Base-by-base conservation (phyloP, 2,329 filamentous ascomycete species). In the Nothopassalora personata region DNA sequence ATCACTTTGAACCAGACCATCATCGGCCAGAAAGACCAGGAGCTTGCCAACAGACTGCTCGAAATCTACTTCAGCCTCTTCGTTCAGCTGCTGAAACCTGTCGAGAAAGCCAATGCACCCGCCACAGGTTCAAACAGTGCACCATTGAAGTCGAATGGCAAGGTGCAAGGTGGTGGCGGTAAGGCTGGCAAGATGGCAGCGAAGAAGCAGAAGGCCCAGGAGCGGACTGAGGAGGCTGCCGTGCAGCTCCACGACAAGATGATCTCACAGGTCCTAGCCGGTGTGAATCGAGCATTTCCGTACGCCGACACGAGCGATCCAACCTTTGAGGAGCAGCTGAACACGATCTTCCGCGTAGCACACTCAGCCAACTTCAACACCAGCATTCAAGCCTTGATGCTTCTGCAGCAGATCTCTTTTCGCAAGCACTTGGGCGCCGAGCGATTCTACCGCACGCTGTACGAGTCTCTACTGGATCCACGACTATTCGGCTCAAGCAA, bases 341-440 rank as follows among this genome's bases (percentile, higher is more conserved):
- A 97, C 71, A 97, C 93, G 3, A 82, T 99, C 28, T 99, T 97
- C 82, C 87, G 86, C 68, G 94, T 99, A 69, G 96, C 94, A 0
- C 94, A 99, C 75, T 97, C 93, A 0, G 91, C 93, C 58, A 99
- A 99, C 75, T 97, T 99, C 82, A 99, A 97, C 77, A 99, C 94
- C 0, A 94, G 91, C 71, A 90, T 99, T 39, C 94, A 99, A 75
- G 93, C 94, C 34, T 83, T 99, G 64, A 88, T 96, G 77, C 80
- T 99, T 51, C 95, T 99, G 65, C 94, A 97, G 72, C 94, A 97
- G 73, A 83, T 99, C 30, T 90, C 91, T 0, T 81, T 86, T 1
- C 84, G 87, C 3, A 91, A 94, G 72, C 88, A 92, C 68, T 81
- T 93, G 56, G 87, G 88, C 4, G 87, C 88, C 11, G 94, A 99